Conservation (phyloP, 1,284 basidiomycete genomes). For the Fomitopsis betulina region DNA sequence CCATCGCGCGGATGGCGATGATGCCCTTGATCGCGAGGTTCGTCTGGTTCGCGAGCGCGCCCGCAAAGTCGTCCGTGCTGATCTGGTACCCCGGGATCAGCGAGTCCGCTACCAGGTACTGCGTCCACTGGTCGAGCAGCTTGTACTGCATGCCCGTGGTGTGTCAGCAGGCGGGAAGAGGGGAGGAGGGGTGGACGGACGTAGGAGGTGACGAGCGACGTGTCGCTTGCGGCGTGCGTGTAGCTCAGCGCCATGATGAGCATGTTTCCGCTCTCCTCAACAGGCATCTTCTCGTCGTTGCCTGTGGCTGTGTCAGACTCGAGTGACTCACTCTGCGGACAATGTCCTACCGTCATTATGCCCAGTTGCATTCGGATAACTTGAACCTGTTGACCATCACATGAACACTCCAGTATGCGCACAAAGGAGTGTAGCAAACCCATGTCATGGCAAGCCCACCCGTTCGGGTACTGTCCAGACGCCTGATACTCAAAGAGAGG, state of each 20-base stretch:
- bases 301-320: slow-evolving; percentile 20
- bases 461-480: slow-evolving; percentile 61
- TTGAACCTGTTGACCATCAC: slow-evolving; percentile 28
- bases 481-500: slow-evolving; percentile 62
- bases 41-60: slow-evolving; percentile 68
- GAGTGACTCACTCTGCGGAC: neutral
- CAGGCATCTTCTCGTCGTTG: slow-evolving; percentile 57
- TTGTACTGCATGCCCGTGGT: slow-evolving; percentile 31
- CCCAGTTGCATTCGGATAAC: slow-evolving; percentile 45
- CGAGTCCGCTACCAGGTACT: slow-evolving; percentile 63
- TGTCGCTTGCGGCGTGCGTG: slow-evolving; percentile 54
- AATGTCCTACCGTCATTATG: slow-evolving; percentile 48
- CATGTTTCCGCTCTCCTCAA: slow-evolving; percentile 73
- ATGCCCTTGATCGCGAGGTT: slow-evolving; percentile 79
- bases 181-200: slow-evolving; percentile 29
- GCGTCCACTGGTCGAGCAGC: slow-evolving; percentile 69
- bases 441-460: slow-evolving; percentile 61
- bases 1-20: slow-evolving; percentile 68
- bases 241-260: slow-evolving; percentile 72
- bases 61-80: slow-evolving; percentile 72
- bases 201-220: slow-evolving; percentile 48
- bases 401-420: neutral
- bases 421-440: slow-evolving; percentile 25
- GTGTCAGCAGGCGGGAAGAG: neutral
- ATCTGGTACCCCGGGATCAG: slow-evolving; percentile 59